Conservation (phyloP, 1,284 basidiomycete genomes). For the Fomitopsis betulina region DNA sequence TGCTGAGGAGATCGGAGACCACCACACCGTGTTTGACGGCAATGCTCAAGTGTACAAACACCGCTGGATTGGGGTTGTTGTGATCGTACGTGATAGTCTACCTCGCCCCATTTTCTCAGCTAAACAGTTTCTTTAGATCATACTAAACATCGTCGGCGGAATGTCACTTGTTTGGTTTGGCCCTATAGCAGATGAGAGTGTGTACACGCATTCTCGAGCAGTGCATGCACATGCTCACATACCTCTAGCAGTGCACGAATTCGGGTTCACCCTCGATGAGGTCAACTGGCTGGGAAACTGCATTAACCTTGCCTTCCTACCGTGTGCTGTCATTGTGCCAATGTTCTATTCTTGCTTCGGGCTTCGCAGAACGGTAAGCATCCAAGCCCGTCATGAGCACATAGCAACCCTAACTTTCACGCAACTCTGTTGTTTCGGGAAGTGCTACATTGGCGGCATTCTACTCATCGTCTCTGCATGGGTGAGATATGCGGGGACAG, state of each 20-base stretch:
- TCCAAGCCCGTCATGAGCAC: no score
- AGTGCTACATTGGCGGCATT: conserved; percentile 5
- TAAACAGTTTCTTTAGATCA: not conserved
- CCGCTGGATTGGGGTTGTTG: conserved; percentile 60
- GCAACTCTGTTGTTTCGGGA: conserved; percentile 3
- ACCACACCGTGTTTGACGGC: no score
- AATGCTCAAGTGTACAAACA: conserved; percentile 50
- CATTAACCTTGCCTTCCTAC: conserved; percentile 55
- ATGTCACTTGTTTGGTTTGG: conserved; percentile 72
- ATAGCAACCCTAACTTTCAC: no score
- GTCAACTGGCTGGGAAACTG: conserved; percentile 79
- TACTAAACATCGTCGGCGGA: conserved; percentile 44
- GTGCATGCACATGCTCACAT: not conserved
- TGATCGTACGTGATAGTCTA: conserved; percentile 40
- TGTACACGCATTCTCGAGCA: not conserved
- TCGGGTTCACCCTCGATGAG: conserved; percentile 56
- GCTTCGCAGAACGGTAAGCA: conserved; percentile 51
- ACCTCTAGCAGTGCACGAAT: conserved; percentile 50
- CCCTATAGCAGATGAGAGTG: conserved; percentile 64
- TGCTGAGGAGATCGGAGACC: no score
- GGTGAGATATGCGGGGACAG: conserved; percentile 72
- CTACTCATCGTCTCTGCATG: conserved; percentile 43
- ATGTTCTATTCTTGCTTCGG: conserved; percentile 51
- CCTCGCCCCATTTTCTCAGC: not conserved
- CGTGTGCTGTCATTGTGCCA: conserved; percentile 54